phyloP scores from a whole-genome alignment of 2,329 filamentous ascomycete species.

The Colletotrichum eremochloae region DNA sequence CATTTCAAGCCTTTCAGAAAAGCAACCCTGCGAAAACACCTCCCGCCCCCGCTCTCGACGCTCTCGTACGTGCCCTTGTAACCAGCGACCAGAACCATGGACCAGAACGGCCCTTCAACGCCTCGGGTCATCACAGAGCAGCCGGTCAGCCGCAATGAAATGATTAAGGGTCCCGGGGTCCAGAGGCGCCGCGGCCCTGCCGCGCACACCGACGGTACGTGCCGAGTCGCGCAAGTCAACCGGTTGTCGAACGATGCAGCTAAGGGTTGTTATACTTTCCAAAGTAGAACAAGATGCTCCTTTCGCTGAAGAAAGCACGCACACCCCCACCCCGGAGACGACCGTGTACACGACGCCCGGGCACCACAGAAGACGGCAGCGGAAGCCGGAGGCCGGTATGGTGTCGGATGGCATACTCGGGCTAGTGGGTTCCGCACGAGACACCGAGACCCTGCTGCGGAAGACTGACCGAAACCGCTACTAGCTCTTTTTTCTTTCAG shows the following conservation, averaged over 20 bases:
- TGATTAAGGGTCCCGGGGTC: background rate
- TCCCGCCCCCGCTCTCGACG: background rate
- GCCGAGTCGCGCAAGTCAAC: background rate
- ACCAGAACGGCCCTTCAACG: background rate
- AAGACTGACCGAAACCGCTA: background rate
- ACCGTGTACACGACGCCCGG: background rate
- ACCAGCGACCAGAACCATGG: background rate
- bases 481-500: constrained; percentile 3
- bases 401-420: background rate
- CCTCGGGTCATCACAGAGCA: background rate
- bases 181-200: background rate
- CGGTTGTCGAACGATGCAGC: background rate
- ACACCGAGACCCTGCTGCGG: background rate
- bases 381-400: background rate
- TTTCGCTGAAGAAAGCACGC: background rate
- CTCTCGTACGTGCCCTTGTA: too few species aligned
- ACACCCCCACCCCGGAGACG: background rate
- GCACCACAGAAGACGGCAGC: background rate
- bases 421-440: background rate
- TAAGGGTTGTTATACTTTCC: background rate
- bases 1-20: background rate
- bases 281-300: background rate
- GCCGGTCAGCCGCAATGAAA: background rate
- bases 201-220: background rate
- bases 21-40: too few species aligned